These are phyloP conservation scores for Ophidiomyces ophidiicola DNA, from an alignment of 2,329 filamentous ascomycete species.

Conservation along the genomic window DNA sequence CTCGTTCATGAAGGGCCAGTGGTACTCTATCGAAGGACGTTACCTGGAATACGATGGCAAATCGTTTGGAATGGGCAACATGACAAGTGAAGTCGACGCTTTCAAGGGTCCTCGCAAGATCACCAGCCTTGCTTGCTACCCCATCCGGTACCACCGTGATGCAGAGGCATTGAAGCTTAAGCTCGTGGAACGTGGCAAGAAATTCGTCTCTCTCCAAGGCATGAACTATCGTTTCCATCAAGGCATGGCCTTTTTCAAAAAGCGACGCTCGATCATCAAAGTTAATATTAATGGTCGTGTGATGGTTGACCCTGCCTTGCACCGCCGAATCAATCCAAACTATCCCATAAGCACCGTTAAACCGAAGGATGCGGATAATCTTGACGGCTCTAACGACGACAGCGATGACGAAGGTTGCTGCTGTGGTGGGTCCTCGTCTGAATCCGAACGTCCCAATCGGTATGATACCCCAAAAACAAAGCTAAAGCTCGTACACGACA, in stretches of 20 bases:
- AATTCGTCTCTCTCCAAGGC: slow-evolving; percentile 67
- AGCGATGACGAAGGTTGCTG: slow-evolving; percentile 34
- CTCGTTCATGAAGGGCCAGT: slow-evolving; percentile 58
- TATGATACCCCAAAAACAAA: slow-evolving; percentile 29
- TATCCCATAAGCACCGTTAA: slow-evolving; percentile 65
- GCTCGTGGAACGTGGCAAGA: slow-evolving; percentile 69
- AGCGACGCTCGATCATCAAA: slow-evolving; percentile 61
- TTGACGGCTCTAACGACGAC: slow-evolving; percentile 34
- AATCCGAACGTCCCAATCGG: slow-evolving; percentile 24
- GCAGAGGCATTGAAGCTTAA: slow-evolving; percentile 50
- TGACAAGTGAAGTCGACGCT: slow-evolving; percentile 54
- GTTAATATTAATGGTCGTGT: slow-evolving; percentile 77
- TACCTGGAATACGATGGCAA: slow-evolving; percentile 88
- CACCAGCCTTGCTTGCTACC: slow-evolving; percentile 62
- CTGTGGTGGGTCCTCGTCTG: slow-evolving; percentile 22
- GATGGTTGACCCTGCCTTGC: slow-evolving; percentile 76
- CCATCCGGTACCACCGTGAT: slow-evolving; percentile 67
- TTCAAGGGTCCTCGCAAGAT: slow-evolving; percentile 80
- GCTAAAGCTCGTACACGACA: slow-evolving; percentile 44
- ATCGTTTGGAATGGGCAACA: slow-evolving; percentile 61
- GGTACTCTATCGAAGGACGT: slow-evolving; percentile 58
- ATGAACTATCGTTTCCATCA: slow-evolving; percentile 74
- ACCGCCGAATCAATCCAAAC: slow-evolving; percentile 75
- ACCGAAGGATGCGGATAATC: slow-evolving; percentile 54
- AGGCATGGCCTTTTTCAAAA: slow-evolving; percentile 74